phyloP scores from a whole-genome alignment of 345 rosid genomes.

The Salix exigua region DNA sequence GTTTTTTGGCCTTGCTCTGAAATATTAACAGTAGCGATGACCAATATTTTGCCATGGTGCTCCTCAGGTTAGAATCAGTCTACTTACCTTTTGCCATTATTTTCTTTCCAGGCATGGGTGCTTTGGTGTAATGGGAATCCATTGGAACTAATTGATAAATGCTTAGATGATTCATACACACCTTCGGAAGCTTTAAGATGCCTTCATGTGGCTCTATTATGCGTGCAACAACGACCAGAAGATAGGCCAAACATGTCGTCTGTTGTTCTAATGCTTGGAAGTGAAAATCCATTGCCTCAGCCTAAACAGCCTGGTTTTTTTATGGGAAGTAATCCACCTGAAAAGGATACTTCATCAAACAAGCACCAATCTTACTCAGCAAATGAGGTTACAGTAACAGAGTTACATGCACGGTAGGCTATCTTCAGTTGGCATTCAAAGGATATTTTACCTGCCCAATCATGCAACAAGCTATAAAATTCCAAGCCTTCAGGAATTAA shows the following conservation, averaged over 20 bases:
- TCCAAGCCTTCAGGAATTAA: too few relatives aligned
- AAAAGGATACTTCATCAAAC: background rate
- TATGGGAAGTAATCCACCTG: background rate
- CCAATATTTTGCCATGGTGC: too few relatives aligned
- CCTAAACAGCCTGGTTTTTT: constrained; percentile 20
- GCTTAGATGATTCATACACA: background rate
- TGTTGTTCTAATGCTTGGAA: constrained; percentile 5
- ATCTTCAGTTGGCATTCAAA: background rate
- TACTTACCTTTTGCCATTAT: background rate
- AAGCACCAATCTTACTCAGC: background rate
- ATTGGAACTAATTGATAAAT: background rate
- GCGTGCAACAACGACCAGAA: constrained; percentile 17
- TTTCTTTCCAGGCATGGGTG: constrained; percentile 10
- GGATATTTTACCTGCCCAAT: too few relatives aligned
- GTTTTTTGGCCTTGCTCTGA: background rate
- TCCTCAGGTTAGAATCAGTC: background rate
- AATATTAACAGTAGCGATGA: background rate
- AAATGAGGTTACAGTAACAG: background rate
- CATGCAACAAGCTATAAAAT: too few relatives aligned
- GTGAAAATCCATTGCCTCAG: background rate
- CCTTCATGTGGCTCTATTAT: constrained; percentile 10
- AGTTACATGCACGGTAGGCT: background rate
- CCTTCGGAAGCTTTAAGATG: constrained; percentile 1
- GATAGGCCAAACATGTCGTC: constrained; percentile 15
- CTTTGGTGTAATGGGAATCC: constrained; percentile 2